A percentile compares a stretch with the other conserved stretches of the same genome.
phyloP scores from a whole-genome alignment of 2,329 filamentous ascomycete species.

The Talaromyces sp. region DNA sequence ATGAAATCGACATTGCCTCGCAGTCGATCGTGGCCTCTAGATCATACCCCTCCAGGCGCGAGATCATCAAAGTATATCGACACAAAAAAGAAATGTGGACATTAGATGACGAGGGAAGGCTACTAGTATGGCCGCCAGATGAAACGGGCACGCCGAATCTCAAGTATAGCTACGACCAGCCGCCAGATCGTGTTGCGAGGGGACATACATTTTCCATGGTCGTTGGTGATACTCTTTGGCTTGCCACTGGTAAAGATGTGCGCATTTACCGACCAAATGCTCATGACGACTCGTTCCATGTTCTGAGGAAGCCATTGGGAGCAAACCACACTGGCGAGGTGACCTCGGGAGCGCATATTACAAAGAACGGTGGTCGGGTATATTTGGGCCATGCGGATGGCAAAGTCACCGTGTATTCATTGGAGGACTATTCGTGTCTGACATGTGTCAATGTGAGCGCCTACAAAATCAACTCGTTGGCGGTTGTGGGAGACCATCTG shows the following conservation, averaged over 20 bases:
- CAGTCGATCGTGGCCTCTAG: slow-evolving; percentile 66
- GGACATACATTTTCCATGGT: slow-evolving; percentile 86
- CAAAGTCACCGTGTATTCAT: slow-evolving; percentile 89
- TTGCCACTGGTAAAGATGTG: slow-evolving; percentile 80
- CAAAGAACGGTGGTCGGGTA: slow-evolving; percentile 68
- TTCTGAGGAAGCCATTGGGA: slow-evolving; percentile 63
- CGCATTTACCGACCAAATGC: slow-evolving; percentile 72
- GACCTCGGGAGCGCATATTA: slow-evolving; percentile 72
- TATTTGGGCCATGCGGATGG: slow-evolving; percentile 92
- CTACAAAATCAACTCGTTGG: slow-evolving; percentile 89
- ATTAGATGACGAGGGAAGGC: slow-evolving; percentile 77
- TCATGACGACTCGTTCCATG: slow-evolving; percentile 65
- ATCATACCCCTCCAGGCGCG: slow-evolving; percentile 67
- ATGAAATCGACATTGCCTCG: slow-evolving; percentile 76
- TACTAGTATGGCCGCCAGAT: slow-evolving; percentile 83
- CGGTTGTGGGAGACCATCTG: slow-evolving; percentile 71
- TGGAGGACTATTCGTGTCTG: slow-evolving; percentile 68
- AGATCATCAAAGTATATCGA: slow-evolving; percentile 78
- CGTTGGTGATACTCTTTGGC: slow-evolving; percentile 79
- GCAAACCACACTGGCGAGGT: slow-evolving; percentile 76
- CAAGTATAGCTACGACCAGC: slow-evolving; percentile 63
- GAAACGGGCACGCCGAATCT: slow-evolving; percentile 68
- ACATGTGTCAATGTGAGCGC: slow-evolving; percentile 78
- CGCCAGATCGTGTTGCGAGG: slow-evolving; percentile 64
- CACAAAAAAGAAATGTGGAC: slow-evolving; percentile 91